phyloP scores from a whole-genome alignment of 2,329 filamentous ascomycete species.

The Mycocentrospora acerina region DNA sequence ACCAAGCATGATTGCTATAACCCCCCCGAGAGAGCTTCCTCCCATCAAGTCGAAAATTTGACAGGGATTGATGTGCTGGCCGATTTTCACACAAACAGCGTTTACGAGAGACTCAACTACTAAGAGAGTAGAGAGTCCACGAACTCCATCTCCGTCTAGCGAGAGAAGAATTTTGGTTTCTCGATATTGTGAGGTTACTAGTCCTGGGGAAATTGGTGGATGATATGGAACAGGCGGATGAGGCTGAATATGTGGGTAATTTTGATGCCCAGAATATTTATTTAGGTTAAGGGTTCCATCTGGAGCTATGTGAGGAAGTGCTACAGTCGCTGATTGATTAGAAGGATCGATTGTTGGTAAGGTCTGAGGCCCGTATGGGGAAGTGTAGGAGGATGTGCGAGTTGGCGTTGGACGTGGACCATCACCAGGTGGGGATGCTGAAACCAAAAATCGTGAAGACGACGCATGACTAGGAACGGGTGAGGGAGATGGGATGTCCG shows the following conservation, averaged over 20 bases:
- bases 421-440: conserved; percentile 4
- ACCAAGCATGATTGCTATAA: conserved; percentile 32
- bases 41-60: conserved; percentile 37
- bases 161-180: conserved; percentile 36
- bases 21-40: conserved; percentile 29
- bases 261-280: too few species aligned
- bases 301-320: neutral
- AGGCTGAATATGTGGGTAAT: neutral
- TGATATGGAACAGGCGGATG: conserved; percentile 5
- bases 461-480: conserved; percentile 1
- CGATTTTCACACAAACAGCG: conserved; percentile 30
- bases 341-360: neutral
- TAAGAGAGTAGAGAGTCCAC: conserved; percentile 31
- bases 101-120: conserved; percentile 35
- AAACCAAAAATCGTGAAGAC: neutral
- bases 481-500: conserved; percentile 2
- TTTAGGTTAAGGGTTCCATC: neutral
- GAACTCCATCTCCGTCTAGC: conserved; percentile 35
- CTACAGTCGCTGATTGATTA: neutral
- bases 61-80: conserved; percentile 24
- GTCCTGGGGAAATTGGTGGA: conserved; percentile 3
- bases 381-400: conserved; percentile 8
- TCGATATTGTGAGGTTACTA: conserved; percentile 17
- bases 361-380: conserved; percentile 9
- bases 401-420: conserved; percentile 3